Evolutionary conservation across 176 grass and related monocot species (phyloP).

Genomic region (Paspalum vaginatum): DNA sequence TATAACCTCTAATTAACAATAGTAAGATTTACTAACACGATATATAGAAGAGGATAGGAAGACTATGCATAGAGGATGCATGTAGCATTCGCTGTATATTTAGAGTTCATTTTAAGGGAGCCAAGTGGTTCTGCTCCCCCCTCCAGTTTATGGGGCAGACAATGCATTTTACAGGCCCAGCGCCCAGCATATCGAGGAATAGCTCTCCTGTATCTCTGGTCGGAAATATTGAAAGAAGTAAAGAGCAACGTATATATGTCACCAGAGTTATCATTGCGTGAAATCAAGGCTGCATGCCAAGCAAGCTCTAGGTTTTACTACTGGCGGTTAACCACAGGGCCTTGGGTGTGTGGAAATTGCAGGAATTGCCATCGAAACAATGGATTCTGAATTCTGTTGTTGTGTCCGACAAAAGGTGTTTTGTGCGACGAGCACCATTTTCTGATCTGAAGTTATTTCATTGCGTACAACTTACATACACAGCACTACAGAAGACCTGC

Average conservation of each 20-base stretch:
- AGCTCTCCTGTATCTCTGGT: neutral
- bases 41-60: too few species aligned
- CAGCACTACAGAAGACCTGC: neutral
- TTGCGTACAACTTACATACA: neutral
- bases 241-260: too few species aligned
- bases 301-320: constrained; percentile 4
- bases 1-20: too few species aligned
- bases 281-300: neutral
- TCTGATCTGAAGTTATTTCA: constrained; percentile 6
- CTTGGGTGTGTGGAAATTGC: neutral
- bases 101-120: too few species aligned
- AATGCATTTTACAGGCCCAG: too few species aligned
- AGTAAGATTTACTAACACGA: too few species aligned
- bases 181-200: neutral
- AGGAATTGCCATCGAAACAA: neutral
- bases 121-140: too few species aligned
- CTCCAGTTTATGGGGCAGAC: too few species aligned
- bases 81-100: too few species aligned
- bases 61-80: too few species aligned
- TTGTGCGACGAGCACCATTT: constrained; percentile 3
- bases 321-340: neutral
- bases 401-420: neutral
- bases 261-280: neutral
- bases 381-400: neutral
- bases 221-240: neutral